Percentiles rank a stretch among this genome's conserved stretches.
Conservation (phyloP, 371 early-diverging fungal genomes). For the Blastocladiella emersonii region DNA sequence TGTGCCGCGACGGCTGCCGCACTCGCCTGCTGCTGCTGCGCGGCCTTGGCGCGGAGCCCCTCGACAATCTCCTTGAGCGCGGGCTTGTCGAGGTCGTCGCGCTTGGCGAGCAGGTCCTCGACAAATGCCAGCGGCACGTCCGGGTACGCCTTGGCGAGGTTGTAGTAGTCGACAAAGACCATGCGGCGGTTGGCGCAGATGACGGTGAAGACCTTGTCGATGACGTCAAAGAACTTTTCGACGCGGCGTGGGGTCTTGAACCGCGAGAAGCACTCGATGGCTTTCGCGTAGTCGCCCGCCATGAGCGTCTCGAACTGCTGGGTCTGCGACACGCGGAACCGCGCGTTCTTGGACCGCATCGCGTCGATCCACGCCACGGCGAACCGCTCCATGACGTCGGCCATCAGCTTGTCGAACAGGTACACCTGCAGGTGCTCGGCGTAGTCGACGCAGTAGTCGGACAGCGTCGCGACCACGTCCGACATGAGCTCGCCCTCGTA, state of each 20-base stretch:
- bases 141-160: slow-evolving; percentile 58
- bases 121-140: slow-evolving; percentile 67
- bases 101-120: slow-evolving; percentile 53
- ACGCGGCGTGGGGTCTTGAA: slow-evolving; percentile 31
- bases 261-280: slow-evolving; percentile 49
- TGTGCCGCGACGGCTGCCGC: neutral
- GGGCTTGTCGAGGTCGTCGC: slow-evolving; percentile 64
- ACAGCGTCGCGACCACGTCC: slow-evolving; percentile 69
- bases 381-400: slow-evolving; percentile 71
- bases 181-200: slow-evolving; percentile 45
- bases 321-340: slow-evolving; percentile 20
- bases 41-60: slow-evolving; percentile 47
- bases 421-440: slow-evolving; percentile 63
- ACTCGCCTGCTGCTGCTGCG: slow-evolving; percentile 31
- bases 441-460: slow-evolving; percentile 80
- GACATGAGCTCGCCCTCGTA: slow-evolving; percentile 72
- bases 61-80: slow-evolving; percentile 64
- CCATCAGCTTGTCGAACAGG: slow-evolving; percentile 65
- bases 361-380: slow-evolving; percentile 70
- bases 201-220: slow-evolving; percentile 54
- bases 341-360: slow-evolving; percentile 42
- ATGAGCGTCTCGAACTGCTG: slow-evolving; percentile 38
- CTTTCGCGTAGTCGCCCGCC: slow-evolving; percentile 39
- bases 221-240: slow-evolving; percentile 43
- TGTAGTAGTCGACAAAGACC: slow-evolving; percentile 61